Conservation (phyloP, 306 rosid genomes). For the Quercus gilva region DNA sequence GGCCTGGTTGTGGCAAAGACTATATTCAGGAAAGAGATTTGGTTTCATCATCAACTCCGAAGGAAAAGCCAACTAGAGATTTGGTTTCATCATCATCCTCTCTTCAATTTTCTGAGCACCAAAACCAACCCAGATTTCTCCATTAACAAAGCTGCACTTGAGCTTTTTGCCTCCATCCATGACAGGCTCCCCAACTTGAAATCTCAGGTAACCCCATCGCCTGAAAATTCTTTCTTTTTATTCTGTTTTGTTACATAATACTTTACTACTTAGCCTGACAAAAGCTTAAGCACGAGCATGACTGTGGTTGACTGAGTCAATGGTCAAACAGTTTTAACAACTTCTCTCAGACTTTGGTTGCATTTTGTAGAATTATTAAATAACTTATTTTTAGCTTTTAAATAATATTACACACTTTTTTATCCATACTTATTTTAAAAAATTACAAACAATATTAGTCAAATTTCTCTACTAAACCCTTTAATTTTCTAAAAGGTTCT, state of each 20-base stretch:
- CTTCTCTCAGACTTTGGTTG: no score
- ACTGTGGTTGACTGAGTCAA: neutral
- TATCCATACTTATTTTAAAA: no score
- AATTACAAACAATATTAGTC: no score
- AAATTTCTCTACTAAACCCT: no score
- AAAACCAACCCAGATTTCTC: conserved; percentile 9
- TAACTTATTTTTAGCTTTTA: no score
- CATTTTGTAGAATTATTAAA: no score
- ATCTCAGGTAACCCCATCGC: conserved; percentile 18
- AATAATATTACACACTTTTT: no score
- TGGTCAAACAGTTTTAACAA: no score
- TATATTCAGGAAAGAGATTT: conserved; percentile 4
- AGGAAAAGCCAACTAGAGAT: no score
- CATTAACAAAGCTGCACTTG: conserved; percentile 29
- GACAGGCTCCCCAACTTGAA: conserved; percentile 22
- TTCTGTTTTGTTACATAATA: neutral
- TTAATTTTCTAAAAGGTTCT: no score
- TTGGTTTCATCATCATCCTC: no score
- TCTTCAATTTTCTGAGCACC: conserved; percentile 44
- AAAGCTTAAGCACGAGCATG: neutral
- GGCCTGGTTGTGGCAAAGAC: neutral
- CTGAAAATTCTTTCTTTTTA: neutral
- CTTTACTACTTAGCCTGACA: neutral
- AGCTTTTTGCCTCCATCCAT: conserved; percentile 13
- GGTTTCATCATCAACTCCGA: conserved; percentile 28